These are phyloP conservation scores for Camptophora hylomeconis DNA, from an alignment of 2,329 filamentous ascomycete species.

Conservation along the genomic window DNA sequence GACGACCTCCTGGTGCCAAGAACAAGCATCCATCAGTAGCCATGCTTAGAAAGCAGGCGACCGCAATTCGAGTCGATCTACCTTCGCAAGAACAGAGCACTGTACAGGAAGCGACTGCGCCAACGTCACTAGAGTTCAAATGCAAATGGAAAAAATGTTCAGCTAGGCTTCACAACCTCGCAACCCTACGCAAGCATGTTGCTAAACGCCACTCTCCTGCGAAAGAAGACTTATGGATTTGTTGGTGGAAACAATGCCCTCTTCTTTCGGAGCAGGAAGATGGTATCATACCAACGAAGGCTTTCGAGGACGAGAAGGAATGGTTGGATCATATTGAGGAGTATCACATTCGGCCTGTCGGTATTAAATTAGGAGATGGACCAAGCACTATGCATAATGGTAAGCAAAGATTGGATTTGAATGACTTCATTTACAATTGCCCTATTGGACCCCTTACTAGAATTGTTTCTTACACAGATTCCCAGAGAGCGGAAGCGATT, in stretches of 20 bases:
- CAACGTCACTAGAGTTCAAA: conserved; percentile 28
- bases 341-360: conserved; percentile 39
- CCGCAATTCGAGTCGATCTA: conserved; percentile 15
- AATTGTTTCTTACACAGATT: conserved; percentile 16
- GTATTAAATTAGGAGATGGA: conserved; percentile 48
- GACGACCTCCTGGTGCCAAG: conserved; percentile 21
- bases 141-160: conserved; percentile 47
- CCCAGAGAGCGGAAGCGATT: conserved; percentile 13
- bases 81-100: conserved; percentile 7
- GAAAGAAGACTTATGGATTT: conserved; percentile 15
- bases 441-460: conserved; percentile 6
- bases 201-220: conserved; percentile 38
- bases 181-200: conserved; percentile 46
- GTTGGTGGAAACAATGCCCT: conserved; percentile 23
- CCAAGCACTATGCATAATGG: conserved; percentile 41
- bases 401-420: conserved; percentile 29
- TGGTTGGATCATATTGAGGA: conserved; percentile 41
- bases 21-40: conserved; percentile 15
- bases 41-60: conserved; percentile 6
- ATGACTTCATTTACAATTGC: conserved; percentile 1
- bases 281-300: conserved; percentile 15
- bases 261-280: conserved; percentile 16
- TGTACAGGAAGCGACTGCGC: too few species aligned
- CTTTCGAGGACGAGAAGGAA: conserved; percentile 26
- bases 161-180: conserved; percentile 48